A percentile compares a stretch with the other conserved stretches of the same genome.
phyloP scores from a whole-genome alignment of 108 stramenopile genomes.

The Cyclotella cryptica region DNA sequence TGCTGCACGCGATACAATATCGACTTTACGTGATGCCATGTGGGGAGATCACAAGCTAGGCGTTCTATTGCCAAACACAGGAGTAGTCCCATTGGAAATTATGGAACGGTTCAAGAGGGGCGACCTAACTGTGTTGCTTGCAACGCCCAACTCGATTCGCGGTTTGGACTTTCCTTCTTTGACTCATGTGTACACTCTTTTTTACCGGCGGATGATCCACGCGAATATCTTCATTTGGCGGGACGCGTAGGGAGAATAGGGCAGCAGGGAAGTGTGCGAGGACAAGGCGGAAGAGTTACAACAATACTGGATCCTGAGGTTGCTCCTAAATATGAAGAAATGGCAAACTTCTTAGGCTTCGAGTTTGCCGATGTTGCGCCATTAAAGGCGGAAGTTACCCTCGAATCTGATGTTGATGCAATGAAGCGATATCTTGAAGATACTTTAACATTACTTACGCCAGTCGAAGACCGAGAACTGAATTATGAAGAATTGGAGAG shows the following conservation, averaged over 20 bases:
- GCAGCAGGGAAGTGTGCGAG: conserved; percentile 70
- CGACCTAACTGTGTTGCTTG: conserved; percentile 74
- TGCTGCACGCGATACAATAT: conserved; percentile 66
- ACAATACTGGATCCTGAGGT: conserved; percentile 74
- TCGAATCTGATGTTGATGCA: conserved; percentile 64
- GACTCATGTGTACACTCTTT: conserved; percentile 86
- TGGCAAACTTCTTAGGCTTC: conserved; percentile 76
- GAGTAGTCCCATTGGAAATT: conserved; percentile 65
- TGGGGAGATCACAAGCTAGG: conserved; percentile 85
- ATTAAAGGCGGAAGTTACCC: conserved; percentile 41
- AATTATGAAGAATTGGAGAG: conserved; percentile 20
- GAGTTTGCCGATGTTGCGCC: conserved; percentile 72
- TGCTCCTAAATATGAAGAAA: conserved; percentile 66
- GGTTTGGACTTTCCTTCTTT: conserved; percentile 85
- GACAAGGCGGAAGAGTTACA: conserved; percentile 75
- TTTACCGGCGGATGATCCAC: conserved; percentile 82
- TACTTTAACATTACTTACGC: conserved; percentile 58
- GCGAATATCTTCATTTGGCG: conserved; percentile 86
- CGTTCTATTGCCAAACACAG: conserved; percentile 80
- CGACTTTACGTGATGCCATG: conserved; percentile 73
- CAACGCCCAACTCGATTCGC: conserved; percentile 84
- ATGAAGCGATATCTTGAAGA: conserved; percentile 81
- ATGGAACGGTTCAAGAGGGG: conserved; percentile 83
- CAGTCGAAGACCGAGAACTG: conserved; percentile 40
- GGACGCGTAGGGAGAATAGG: conserved; percentile 91